These are phyloP conservation scores for Paracorniculantispora psalliotae DNA, from an alignment of 2,329 filamentous ascomycete genomes.

Conservation along the genomic window DNA sequence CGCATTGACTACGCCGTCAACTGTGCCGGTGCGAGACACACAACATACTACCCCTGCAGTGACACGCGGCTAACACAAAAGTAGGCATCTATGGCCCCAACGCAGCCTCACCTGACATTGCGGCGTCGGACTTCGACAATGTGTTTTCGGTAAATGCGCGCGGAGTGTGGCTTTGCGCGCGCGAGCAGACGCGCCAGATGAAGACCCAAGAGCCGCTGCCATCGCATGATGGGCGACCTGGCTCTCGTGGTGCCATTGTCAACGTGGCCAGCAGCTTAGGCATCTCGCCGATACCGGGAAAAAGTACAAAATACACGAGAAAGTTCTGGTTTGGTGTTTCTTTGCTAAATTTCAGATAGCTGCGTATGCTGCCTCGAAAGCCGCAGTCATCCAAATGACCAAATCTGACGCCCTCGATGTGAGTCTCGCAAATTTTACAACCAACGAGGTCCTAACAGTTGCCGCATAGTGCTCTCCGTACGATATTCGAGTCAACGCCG, in stretches of 20 bases:
- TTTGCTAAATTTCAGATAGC: conserved; percentile 28
- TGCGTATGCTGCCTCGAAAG: conserved; percentile 41
- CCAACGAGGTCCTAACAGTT: not conserved
- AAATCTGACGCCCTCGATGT: conserved; percentile 44
- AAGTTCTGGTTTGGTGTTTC: too few species aligned
- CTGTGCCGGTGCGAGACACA: conserved; percentile 30
- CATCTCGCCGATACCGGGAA: conserved; percentile 35
- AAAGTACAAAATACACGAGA: too few species aligned
- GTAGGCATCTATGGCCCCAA: conserved; percentile 34
- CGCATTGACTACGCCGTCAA: conserved; percentile 44
- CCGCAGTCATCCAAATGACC: conserved; percentile 41
- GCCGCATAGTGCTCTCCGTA: conserved; percentile 36
- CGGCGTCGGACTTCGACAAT: conserved; percentile 35
- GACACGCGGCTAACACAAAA: not conserved
- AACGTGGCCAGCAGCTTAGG: conserved; percentile 41
- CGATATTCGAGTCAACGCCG: conserved; percentile 41
- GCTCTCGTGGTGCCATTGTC: conserved; percentile 37
- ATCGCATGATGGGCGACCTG: conserved; percentile 39
- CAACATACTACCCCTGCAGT: not conserved
- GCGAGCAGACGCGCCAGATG: conserved; percentile 40
- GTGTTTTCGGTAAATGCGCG: conserved; percentile 40
- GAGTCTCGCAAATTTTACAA: conserved; percentile 14
- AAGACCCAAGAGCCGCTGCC: conserved; percentile 35
- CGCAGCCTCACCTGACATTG: conserved; percentile 31
- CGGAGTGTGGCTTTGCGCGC: conserved; percentile 40